Evolutionary conservation across 768 basidiomycete genomes (phyloP).

Genomic region (Kwoniella mangroviensis): DNA sequence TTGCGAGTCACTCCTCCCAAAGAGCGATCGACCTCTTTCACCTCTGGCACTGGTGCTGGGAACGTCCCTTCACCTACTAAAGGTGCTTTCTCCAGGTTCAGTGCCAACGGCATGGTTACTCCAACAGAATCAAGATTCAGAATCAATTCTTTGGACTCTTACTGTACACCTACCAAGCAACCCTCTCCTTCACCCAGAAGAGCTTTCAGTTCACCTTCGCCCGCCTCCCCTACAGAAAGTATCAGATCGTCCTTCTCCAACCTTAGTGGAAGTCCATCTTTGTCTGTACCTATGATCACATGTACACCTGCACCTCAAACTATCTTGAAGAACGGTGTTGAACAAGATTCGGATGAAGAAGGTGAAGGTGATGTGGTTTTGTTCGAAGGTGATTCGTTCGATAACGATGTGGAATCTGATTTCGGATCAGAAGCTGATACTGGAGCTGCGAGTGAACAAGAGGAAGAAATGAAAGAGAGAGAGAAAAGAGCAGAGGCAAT

Average conservation of each 20-base stretch:
- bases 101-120: constrained; percentile 18
- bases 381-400: constrained; percentile 34
- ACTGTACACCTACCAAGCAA: constrained; percentile 3
- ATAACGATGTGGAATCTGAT: constrained; percentile 13
- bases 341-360: constrained; percentile 44
- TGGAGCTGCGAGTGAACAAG: constrained; percentile 1
- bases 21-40: constrained; percentile 12
- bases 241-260: constrained; percentile 34
- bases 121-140: constrained; percentile 25
- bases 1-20: constrained; percentile 38
- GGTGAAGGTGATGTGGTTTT: constrained; percentile 36
- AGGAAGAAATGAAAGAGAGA: constrained; percentile 33
- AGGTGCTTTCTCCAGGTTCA: constrained; percentile 23
- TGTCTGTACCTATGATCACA: constrained; percentile 48
- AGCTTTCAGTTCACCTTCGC: constrained; percentile 20
- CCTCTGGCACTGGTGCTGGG: background rate
- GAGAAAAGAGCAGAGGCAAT: constrained; percentile 43
- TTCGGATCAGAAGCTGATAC: constrained; percentile 8
- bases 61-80: constrained; percentile 29
- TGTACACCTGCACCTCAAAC: constrained; percentile 44
- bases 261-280: constrained; percentile 28
- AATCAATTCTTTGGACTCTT: constrained; percentile 19
- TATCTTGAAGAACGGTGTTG: constrained; percentile 28
- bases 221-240: constrained; percentile 37
- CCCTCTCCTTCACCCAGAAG: constrained; percentile 27